Evolutionary conservation across 441 rosid species (phyloP).

Genomic region (Adansonia madagascariensis): DNA sequence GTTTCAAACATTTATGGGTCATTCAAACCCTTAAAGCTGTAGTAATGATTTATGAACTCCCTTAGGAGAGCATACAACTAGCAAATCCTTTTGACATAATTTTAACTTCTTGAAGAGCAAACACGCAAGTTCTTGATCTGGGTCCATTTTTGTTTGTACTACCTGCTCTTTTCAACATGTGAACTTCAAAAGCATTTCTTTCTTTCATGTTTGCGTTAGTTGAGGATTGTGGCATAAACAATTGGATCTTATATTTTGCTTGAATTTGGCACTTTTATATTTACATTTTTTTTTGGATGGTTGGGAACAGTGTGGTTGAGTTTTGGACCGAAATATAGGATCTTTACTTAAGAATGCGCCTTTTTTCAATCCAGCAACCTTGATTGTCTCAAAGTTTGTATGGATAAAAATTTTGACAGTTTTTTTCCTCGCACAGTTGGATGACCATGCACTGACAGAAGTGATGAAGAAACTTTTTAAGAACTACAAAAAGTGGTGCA

Average conservation of each 20-base stretch:
- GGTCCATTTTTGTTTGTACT: not conserved
- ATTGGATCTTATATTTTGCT: not conserved
- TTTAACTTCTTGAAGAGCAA: not conserved
- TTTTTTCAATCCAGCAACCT: not conserved
- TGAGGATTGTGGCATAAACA: not conserved
- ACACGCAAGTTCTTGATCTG: not conserved
- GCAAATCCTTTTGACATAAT: not conserved
- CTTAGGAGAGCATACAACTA: not conserved
- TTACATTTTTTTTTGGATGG: conserved; percentile 38
- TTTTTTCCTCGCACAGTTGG: conserved; percentile 58
- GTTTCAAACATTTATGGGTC: not conserved
- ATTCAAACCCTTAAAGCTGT: not conserved
- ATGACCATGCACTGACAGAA: conserved; percentile 90
- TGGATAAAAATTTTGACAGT: not conserved
- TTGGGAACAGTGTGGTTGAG: conserved; percentile 39
- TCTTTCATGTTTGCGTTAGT: not conserved
- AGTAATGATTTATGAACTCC: not conserved
- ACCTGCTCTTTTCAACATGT: not conserved
- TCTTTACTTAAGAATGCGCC: not conserved
- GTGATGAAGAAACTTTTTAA: conserved; percentile 98
- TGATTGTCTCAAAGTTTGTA: not conserved
- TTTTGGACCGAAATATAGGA: not conserved
- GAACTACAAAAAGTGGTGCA: conserved; percentile 99
- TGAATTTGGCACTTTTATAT: not conserved
- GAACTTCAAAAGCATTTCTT: not conserved